phyloP scores from a whole-genome alignment of 352 stramenopile species.

The Globisporangium cylindrosporum region DNA sequence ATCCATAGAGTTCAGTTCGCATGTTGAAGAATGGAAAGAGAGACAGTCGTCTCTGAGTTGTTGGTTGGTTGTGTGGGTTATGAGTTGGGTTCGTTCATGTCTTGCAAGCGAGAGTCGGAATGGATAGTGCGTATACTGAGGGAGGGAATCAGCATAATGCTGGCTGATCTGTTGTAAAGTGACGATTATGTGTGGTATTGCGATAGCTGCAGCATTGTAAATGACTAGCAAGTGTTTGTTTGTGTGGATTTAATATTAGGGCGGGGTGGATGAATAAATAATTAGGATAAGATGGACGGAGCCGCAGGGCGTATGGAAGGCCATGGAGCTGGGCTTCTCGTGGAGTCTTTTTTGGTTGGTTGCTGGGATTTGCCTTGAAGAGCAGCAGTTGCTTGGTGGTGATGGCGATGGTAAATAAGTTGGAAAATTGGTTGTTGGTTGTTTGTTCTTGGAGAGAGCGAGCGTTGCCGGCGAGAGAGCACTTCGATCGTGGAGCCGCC shows the following conservation, averaged over 20 bases:
- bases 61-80: neutral
- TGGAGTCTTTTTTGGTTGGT: neutral
- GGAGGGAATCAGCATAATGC: neutral
- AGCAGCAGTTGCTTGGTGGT: neutral
- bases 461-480: neutral
- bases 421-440: neutral
- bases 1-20: neutral
- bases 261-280: conserved; percentile 7
- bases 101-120: neutral
- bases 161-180: neutral
- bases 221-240: neutral
- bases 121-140: neutral
- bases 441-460: neutral
- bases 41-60: neutral
- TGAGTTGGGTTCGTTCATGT: neutral
- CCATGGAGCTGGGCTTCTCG: neutral
- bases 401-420: conserved; percentile 5
- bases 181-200: neutral
- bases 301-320: neutral
- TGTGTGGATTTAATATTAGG: conserved; percentile 7
- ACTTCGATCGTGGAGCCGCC: conserved; percentile 10
- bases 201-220: neutral
- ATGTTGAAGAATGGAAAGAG: neutral
- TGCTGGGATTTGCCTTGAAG: conserved; percentile 2
- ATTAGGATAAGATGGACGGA: neutral